phyloP scores from a whole-genome alignment of 371 early-diverging fungal genomes.

The Mucor indicus region DNA sequence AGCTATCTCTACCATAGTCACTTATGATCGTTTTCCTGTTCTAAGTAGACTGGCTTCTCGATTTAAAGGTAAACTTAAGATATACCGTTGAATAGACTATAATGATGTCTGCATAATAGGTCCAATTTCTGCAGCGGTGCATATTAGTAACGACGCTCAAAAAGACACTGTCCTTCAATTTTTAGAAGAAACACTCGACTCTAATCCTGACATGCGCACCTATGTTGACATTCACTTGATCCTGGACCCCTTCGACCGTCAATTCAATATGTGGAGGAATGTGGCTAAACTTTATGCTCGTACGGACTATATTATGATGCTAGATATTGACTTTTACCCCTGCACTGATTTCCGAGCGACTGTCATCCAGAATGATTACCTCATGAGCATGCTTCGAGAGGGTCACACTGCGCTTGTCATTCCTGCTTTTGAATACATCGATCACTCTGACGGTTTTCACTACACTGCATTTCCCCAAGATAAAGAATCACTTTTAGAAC shows the following conservation, averaged over 20 bases:
- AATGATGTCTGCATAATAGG: background rate
- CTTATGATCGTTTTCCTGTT: conserved; percentile 45
- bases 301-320: conserved; percentile 65
- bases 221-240: conserved; percentile 66
- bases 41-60: conserved; percentile 42
- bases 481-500: conserved; percentile 40
- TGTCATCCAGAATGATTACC: conserved; percentile 29
- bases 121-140: conserved; percentile 67
- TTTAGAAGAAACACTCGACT: conserved; percentile 43
- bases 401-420: conserved; percentile 57
- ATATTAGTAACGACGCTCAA: conserved; percentile 54
- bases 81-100: background rate
- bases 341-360: conserved; percentile 57
- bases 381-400: conserved; percentile 34
- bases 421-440: conserved; percentile 65
- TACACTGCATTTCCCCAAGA: conserved; percentile 49
- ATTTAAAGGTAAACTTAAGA: conserved; percentile 39
- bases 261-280: conserved; percentile 74
- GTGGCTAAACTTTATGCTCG: conserved; percentile 65
- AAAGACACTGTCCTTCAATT: conserved; percentile 42
- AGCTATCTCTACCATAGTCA: conserved; percentile 49
- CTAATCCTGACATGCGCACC: conserved; percentile 52
- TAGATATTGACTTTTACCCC: conserved; percentile 68
- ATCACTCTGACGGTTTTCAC: conserved; percentile 53
- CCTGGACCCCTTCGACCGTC: conserved; percentile 61